phyloP scores from a whole-genome alignment of 2,329 filamentous ascomycete species.

The Neopestalotiopsis sp. region DNA sequence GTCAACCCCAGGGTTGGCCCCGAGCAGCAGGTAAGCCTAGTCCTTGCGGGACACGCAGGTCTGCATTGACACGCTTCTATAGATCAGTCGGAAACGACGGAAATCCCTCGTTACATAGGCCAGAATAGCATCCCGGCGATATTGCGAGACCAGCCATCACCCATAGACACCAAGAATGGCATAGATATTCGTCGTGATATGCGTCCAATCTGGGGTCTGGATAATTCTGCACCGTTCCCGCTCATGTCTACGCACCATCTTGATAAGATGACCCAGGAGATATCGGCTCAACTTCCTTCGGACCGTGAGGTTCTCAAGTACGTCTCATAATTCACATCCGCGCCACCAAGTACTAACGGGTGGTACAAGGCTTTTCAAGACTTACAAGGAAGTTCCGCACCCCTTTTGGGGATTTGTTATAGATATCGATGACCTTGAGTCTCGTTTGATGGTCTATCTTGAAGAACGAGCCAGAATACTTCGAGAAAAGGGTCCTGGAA shows the following conservation, averaged over 20 bases:
- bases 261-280: conserved; percentile 64
- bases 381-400: conserved; percentile 71
- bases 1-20: conserved; percentile 39
- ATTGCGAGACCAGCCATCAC: conserved; percentile 64
- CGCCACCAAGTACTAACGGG: background rate
- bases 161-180: conserved; percentile 56
- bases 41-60: background rate
- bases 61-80: background rate
- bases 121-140: conserved; percentile 73
- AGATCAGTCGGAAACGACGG: conserved; percentile 60
- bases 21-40: conserved; percentile 36
- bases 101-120: conserved; percentile 66
- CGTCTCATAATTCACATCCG: conserved; percentile 31
- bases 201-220: conserved; percentile 68
- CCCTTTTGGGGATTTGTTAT: conserved; percentile 73
- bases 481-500: conserved; percentile 49
- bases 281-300: conserved; percentile 65
- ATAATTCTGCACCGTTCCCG: conserved; percentile 70
- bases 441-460: conserved; percentile 68
- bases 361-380: conserved; percentile 61
- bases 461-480: conserved; percentile 67
- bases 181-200: conserved; percentile 69
- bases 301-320: conserved; percentile 72
- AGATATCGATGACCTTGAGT: conserved; percentile 70
- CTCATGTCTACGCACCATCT: conserved; percentile 70